phyloP scores from a whole-genome alignment of 2,329 filamentous ascomycete genomes.

The Neopestalotiopsis sp. region DNA sequence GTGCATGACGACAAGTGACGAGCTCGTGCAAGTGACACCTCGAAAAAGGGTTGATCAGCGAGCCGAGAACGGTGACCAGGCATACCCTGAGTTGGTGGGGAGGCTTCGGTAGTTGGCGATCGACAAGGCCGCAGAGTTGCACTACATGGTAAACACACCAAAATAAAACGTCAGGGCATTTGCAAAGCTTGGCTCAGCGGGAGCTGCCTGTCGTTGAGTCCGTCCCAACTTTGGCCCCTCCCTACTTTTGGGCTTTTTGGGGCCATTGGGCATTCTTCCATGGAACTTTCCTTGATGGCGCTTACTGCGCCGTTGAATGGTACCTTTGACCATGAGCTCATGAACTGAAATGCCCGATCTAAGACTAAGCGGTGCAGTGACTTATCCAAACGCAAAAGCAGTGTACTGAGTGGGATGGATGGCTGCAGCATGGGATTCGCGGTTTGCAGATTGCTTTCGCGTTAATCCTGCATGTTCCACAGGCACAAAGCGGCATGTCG shows the following conservation, averaged over 20 bases:
- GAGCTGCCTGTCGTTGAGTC: slow-evolving; percentile 7
- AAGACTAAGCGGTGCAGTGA: background rate
- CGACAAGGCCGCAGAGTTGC: slow-evolving; percentile 9
- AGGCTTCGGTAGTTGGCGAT: slow-evolving; percentile 15
- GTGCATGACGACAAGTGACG: slow-evolving; percentile 5
- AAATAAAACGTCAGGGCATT: background rate
- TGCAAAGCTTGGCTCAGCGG: slow-evolving; percentile 11
- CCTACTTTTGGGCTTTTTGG: background rate
- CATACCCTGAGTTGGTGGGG: slow-evolving; percentile 1
- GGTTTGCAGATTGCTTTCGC: background rate
- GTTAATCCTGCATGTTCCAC: slow-evolving; percentile 1
- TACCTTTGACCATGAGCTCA: slow-evolving; percentile 12
- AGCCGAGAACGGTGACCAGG: slow-evolving; percentile 12
- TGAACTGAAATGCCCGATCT: background rate
- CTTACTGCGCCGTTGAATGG: slow-evolving; percentile 2
- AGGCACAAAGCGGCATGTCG: background rate
- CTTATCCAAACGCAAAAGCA: background rate
- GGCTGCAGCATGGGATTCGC: background rate
- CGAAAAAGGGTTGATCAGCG: slow-evolving; percentile 6
- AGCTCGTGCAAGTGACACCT: slow-evolving; percentile 9
- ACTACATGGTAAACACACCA: background rate
- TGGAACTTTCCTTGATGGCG: background rate
- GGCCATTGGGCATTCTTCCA: background rate
- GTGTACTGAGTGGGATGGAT: background rate
- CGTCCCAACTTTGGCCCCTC: background rate